Conservation (phyloP, 192 early-diverging fungal genomes). For the Coemansia sp. region DNA sequence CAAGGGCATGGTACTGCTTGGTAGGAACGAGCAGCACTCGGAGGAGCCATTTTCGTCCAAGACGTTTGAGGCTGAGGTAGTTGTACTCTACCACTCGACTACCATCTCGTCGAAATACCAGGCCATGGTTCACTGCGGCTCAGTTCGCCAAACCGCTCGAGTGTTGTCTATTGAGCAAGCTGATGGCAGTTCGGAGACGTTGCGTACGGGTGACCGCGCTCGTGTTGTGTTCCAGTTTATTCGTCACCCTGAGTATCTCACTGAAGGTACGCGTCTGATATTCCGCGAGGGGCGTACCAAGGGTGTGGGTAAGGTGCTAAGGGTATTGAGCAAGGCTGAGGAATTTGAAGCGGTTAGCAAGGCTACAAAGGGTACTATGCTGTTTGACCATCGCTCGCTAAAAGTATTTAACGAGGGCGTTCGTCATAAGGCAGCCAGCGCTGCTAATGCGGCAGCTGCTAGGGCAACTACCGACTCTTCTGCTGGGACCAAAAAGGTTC, state of each 20-base stretch:
- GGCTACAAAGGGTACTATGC: conserved; percentile 36
- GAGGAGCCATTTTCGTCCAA: conserved; percentile 33
- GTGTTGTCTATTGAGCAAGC: conserved; percentile 62
- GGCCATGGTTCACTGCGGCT: conserved; percentile 93
- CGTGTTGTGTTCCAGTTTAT: conserved; percentile 82
- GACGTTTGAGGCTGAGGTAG: conserved; percentile 91
- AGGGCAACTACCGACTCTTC: neutral
- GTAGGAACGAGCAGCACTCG: conserved; percentile 12
- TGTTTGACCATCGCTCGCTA: conserved; percentile 18
- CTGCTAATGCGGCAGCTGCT: neutral
- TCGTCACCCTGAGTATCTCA: conserved; percentile 71
- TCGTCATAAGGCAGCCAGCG: conserved; percentile 12
- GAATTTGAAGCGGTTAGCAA: conserved; percentile 16
- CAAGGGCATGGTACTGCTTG: conserved; percentile 64
- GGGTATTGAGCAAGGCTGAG: conserved; percentile 31
- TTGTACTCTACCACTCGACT: conserved; percentile 88
- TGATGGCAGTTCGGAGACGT: conserved; percentile 44
- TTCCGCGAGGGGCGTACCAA: conserved; percentile 87
- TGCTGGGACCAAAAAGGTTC: neutral
- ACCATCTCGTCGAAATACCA: conserved; percentile 91
- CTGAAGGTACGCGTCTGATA: conserved; percentile 63
- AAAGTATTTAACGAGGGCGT: conserved; percentile 29
- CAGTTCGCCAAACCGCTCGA: conserved; percentile 83
- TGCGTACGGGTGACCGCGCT: conserved; percentile 88
- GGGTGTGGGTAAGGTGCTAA: conserved; percentile 83